Evolutionary conservation across 441 rosid species (phyloP).

Genomic region (Arabidopsis lyrata): DNA sequence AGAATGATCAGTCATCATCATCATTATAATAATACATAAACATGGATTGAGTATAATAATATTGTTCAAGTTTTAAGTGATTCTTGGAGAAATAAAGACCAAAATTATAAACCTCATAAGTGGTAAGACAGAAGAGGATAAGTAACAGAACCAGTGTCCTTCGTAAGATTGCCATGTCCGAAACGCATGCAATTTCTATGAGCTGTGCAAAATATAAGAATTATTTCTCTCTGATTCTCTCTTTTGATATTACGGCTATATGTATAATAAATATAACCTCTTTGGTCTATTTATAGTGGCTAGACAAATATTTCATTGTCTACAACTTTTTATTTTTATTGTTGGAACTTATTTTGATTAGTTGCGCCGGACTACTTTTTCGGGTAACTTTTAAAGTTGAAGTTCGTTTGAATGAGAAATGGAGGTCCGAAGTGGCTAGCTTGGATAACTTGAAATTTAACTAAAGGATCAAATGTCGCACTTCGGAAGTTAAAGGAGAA

Average conservation of each 20-base stretch:
- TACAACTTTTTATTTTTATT: neutral
- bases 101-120: slow-evolving; percentile 38
- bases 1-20: neutral
- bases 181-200: neutral
- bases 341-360: no score
- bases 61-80: neutral
- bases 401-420: no score
- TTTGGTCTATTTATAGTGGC: neutral
- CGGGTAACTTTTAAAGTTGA: no score
- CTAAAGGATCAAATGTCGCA: no score
- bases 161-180: slow-evolving; percentile 30
- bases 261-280: neutral
- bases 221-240: neutral
- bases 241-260: neutral
- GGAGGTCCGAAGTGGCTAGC: no score
- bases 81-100: neutral
- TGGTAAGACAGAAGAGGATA: slow-evolving; percentile 29
- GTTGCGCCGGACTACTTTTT: no score
- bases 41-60: neutral
- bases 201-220: neutral
- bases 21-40: neutral
- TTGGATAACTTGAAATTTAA: no score
- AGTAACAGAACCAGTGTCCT: slow-evolving; percentile 32
- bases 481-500: no score
- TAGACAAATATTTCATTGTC: neutral